phyloP scores from a whole-genome alignment of 2,329 filamentous ascomycete genomes.

The Zalaria sp. region DNA sequence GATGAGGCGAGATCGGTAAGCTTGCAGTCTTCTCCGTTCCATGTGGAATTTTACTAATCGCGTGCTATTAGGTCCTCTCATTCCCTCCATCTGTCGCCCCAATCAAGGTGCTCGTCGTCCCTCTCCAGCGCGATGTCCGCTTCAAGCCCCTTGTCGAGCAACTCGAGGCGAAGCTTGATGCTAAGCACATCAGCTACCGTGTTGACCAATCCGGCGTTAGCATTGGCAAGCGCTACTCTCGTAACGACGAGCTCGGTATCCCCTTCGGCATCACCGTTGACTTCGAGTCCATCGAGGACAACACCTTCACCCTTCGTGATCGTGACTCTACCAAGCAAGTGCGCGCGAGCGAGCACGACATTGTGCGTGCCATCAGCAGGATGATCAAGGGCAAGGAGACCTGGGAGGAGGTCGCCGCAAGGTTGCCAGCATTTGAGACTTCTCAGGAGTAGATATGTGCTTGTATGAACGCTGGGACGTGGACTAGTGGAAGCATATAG shows the following conservation, averaged over 20 bases:
- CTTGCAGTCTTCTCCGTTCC: neutral
- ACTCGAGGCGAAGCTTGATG: conserved; percentile 63
- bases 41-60: neutral
- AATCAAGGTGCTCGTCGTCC: conserved; percentile 86
- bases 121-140: conserved; percentile 65
- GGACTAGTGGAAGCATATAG: too few relatives aligned
- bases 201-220: conserved; percentile 83
- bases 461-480: too few relatives aligned
- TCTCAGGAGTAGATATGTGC: conserved; percentile 40
- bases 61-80: conserved; percentile 44
- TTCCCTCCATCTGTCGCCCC: conserved; percentile 73
- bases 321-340: conserved; percentile 87
- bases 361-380: conserved; percentile 57
- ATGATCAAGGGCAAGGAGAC: conserved; percentile 48
- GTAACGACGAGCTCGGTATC: conserved; percentile 92
- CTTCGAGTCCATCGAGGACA: conserved; percentile 86
- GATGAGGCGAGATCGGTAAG: conserved; percentile 79
- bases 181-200: conserved; percentile 64
- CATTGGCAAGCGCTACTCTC: conserved; percentile 87
- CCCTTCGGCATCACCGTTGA: conserved; percentile 89
- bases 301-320: conserved; percentile 75
- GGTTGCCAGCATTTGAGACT: conserved; percentile 72
- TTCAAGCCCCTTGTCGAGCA: conserved; percentile 66
- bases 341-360: conserved; percentile 65
- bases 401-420: conserved; percentile 58